phyloP scores from a whole-genome alignment of 2,329 filamentous ascomycete genomes.

The Colletotrichum coccodes region DNA sequence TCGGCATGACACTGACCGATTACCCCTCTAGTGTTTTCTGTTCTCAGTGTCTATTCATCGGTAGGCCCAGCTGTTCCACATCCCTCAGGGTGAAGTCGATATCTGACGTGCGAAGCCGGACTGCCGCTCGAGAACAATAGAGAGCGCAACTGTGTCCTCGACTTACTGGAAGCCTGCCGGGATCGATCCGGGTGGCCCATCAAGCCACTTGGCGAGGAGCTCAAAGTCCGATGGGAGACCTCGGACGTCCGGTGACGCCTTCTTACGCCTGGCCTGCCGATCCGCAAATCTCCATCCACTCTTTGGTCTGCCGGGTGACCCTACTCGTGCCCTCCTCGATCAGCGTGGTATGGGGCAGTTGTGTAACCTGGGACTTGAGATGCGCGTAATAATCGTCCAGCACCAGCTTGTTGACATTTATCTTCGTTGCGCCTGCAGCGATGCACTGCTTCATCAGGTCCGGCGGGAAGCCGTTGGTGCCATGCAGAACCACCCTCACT shows the following conservation, averaged over 20 bases:
- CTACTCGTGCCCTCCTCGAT: constrained; percentile 51
- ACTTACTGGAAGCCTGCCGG: constrained; percentile 12
- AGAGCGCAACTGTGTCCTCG: constrained; percentile 1
- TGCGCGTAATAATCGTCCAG: constrained; percentile 50
- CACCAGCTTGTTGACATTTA: constrained; percentile 59
- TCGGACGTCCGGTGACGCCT: neutral
- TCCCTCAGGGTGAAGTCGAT: neutral
- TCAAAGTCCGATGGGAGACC: constrained; percentile 10
- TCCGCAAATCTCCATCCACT: constrained; percentile 23
- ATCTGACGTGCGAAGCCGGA: constrained; percentile 9
- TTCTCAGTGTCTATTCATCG: constrained; percentile 38
- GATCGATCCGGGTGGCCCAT: constrained; percentile 23
- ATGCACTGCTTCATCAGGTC: constrained; percentile 56
- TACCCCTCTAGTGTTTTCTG: constrained; percentile 37
- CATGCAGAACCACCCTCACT: constrained; percentile 53
- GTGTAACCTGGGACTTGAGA: constrained; percentile 45
- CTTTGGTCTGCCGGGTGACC: constrained; percentile 13
- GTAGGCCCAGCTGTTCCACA: neutral
- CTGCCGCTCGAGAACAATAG: constrained; percentile 12
- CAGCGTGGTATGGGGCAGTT: constrained; percentile 40
- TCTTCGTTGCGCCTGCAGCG: constrained; percentile 54
- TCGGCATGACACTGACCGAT: constrained; percentile 36
- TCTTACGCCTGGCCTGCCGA: constrained; percentile 8
- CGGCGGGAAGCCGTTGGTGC: constrained; percentile 57
- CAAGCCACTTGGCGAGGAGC: constrained; percentile 17